phyloP scores from a whole-genome alignment of 139 green algal genomes.

The Penium margaritaceum region DNA sequence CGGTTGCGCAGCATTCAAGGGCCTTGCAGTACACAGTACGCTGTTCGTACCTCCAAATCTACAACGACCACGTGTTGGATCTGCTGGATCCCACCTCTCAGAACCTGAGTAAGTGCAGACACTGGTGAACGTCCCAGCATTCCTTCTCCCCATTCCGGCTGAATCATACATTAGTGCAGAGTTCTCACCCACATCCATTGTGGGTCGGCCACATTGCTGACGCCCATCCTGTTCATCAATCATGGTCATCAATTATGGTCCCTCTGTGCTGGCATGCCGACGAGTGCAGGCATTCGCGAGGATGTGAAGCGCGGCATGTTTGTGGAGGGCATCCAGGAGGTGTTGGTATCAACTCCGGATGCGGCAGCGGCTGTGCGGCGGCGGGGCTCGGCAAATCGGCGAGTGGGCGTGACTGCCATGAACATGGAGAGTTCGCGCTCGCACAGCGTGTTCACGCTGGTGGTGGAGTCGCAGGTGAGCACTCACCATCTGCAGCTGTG shows the following conservation, averaged over 20 bases:
- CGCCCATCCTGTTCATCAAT: too few relatives aligned
- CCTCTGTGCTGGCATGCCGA: too few relatives aligned
- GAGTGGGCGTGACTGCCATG: slow-evolving; percentile 73
- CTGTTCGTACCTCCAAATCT: slow-evolving; percentile 69
- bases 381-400: slow-evolving; percentile 60
- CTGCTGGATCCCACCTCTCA: slow-evolving; percentile 46
- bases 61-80: slow-evolving; percentile 89
- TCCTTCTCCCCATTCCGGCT: too few relatives aligned
- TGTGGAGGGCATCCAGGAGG: slow-evolving; percentile 73
- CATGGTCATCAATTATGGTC: too few relatives aligned
- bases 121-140: too few relatives aligned
- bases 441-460: slow-evolving; percentile 80
- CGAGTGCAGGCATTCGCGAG: too few relatives aligned
- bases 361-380: slow-evolving; percentile 30
- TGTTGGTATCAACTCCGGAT: slow-evolving; percentile 32
- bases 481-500: too few relatives aligned
- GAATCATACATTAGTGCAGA: too few relatives aligned
- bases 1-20: too few relatives aligned
- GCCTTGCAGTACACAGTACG: slow-evolving; percentile 37
- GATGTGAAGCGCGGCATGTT: slow-evolving; percentile 68
- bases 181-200: too few relatives aligned
- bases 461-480: slow-evolving; percentile 45
- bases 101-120: slow-evolving; percentile 34
- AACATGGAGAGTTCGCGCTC: slow-evolving; percentile 80
- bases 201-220: too few relatives aligned